A percentile compares a stretch with the other conserved stretches of the same genome.
Evolutionary conservation across 495 filamentous ascomycete genomes (phyloP).

Genomic region (Penicillium lividum): DNA sequence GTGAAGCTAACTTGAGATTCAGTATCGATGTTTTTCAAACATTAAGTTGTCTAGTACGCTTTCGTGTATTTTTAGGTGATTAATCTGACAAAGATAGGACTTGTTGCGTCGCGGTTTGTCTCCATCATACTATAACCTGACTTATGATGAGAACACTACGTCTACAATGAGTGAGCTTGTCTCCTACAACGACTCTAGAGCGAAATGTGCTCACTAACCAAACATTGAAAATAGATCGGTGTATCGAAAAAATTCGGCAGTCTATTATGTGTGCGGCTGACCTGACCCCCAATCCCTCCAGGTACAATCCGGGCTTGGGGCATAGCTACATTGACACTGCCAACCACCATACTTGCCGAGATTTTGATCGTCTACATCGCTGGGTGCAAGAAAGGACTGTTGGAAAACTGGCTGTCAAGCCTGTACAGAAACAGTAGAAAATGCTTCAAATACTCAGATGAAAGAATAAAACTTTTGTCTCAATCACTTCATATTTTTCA

Average conservation of each 20-base stretch:
- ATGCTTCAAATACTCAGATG: background rate
- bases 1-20: background rate
- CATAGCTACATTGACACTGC: background rate
- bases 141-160: background rate
- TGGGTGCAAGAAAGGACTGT: background rate
- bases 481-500: too few species aligned
- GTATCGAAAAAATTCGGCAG: background rate
- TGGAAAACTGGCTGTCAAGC: background rate
- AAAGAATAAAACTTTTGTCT: too few species aligned
- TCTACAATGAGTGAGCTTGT: background rate
- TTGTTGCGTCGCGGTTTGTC: background rate
- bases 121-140: slow-evolving; percentile 1
- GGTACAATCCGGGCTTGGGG: background rate
- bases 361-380: background rate
- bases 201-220: too few species aligned
- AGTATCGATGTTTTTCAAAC: slow-evolving; percentile 1
- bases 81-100: background rate
- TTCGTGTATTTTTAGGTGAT: background rate
- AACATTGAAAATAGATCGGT: background rate
- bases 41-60: background rate
- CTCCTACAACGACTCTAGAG: too few species aligned
- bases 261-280: background rate
- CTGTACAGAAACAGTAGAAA: background rate
- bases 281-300: background rate
- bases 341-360: background rate